Evolutionary conservation across 2,329 filamentous ascomycete genomes (phyloP), one percentile per base, ranked within the genome.

Genomic region (Verticillium zaregamsianum): DNA sequence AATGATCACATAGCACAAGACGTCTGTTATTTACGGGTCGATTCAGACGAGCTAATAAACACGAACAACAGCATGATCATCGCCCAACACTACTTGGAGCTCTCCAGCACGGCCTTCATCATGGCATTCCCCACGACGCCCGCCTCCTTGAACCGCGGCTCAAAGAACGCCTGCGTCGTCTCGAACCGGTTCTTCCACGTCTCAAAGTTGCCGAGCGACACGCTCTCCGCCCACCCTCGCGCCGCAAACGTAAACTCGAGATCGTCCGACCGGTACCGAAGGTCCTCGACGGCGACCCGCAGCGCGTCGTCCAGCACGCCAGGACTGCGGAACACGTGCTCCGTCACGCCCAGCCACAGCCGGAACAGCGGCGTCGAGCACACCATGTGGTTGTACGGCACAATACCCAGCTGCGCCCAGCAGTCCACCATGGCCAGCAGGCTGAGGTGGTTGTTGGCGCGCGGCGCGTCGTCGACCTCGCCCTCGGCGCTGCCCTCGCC

Each of bases 361-460:
- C 95, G 90, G 81, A 99, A 99, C 56, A 98, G 86, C 79, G 95
- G 95, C 45, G 95, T 99, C 60, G 93, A 97, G 80, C 95, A 99
- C 68, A 99, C 96, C 93, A 99, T 99, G 80, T 99, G 96, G 76
- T 99, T 94, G 75, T 99, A 99, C 0, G 95, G 95, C 57, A 96
- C 90, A 69, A 97, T 99, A 37, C 88, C 90, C 55, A 98, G 84
- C 67, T 92, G 91, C 72, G 91, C 95, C 95, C 95, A 99, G 78
- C 94, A 98, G 79, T 99, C 95, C 54, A 98, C 96, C 86, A 99
- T 99, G 56, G 93, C 95, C 55, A 99, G 83, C 62, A 99, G 82
- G 73, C 89, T 93, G 33, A 99, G 84, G 76, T 99, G 96, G 73
- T 95, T 99, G 78, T 99, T 99, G 59, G 90, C 92, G 23, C 92